Evolutionary conservation across 78 protist species (phyloP), one percentile per base, ranked within the genome.

Genomic region (Dictyostelium firmibasis): DNA sequence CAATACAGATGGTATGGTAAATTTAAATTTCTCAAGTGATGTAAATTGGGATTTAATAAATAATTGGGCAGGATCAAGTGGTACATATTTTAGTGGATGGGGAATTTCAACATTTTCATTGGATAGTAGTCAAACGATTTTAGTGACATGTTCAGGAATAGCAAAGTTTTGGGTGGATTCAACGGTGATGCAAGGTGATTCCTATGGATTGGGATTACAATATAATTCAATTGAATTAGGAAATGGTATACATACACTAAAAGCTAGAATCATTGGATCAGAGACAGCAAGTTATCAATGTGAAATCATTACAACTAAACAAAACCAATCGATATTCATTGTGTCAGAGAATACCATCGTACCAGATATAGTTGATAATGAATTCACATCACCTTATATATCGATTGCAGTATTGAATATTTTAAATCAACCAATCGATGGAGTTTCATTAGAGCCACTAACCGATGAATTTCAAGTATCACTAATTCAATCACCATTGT

Each of bases 31-130:
- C 13, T 27, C 92, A 10, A 23, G 18, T 4, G 13, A 41, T 25
- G 94, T 89, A 2, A 89, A 89, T 35, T 89, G 94, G 94, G 67
- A 74, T 36, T 70, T 89, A 16, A 89, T 89, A 10, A 86, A 81
- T 27, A 31, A 78, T 10, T 89, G 94, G 94, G 86, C 94, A 31
- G 94, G 94, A 20, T 11, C 41, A 4, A 23, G 57, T 29, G 94
- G 87, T 23, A 14, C 41, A 5, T 89, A 81, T 70, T 89, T 89
- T 69, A 13, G 64, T 27, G 94, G 94, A 7, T 89, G 94, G 94
- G 94, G 82, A 8, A 9, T 89, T 3, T 60, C 87, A 13, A 79
- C 69, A 38, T 89, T 89, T 81, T 3, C 27, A 13, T 33, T 89
- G 10, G 27, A 41, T 10, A 18, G 14, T 1, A 25, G 36, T 38